Conservation (phyloP, 441 rosid species). For the Raphanus hybrid region DNA sequence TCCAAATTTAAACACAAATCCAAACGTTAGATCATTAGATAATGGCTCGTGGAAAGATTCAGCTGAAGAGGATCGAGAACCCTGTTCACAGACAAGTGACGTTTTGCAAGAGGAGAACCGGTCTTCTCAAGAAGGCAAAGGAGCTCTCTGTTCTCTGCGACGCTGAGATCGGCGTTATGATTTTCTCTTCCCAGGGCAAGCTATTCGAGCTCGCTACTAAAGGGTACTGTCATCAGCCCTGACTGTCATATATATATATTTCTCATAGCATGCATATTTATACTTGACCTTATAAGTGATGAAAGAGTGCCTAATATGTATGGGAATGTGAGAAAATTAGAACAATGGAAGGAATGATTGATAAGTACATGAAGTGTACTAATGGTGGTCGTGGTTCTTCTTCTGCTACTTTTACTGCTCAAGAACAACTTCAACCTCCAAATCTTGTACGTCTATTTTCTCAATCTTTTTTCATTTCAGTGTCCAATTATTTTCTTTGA, state of each 20-base stretch:
- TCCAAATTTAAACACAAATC: conserved; percentile 8
- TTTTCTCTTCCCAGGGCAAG: conserved; percentile 85
- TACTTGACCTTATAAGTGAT: neutral
- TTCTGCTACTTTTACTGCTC: conserved; percentile 43
- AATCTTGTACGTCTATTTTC: conserved; percentile 49
- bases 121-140: conserved; percentile 95
- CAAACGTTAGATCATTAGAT: conserved; percentile 13
- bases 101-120: conserved; percentile 95
- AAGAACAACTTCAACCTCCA: conserved; percentile 47
- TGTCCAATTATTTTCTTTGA: neutral
- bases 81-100: conserved; percentile 94
- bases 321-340: conserved; percentile 41
- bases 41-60: conserved; percentile 95
- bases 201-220: conserved; percentile 84
- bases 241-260: neutral
- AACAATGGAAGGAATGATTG: conserved; percentile 79
- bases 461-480: neutral
- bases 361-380: conserved; percentile 69
- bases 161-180: conserved; percentile 77
- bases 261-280: neutral
- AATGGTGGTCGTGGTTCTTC: conserved; percentile 49
- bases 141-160: conserved; percentile 55
- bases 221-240: conserved; percentile 51
- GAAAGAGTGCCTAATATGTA: neutral
- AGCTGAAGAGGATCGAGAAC: conserved; percentile 84